Evolutionary conservation across 2,329 filamentous ascomycete species (phyloP).

Genomic region (Esteya vermicola): DNA sequence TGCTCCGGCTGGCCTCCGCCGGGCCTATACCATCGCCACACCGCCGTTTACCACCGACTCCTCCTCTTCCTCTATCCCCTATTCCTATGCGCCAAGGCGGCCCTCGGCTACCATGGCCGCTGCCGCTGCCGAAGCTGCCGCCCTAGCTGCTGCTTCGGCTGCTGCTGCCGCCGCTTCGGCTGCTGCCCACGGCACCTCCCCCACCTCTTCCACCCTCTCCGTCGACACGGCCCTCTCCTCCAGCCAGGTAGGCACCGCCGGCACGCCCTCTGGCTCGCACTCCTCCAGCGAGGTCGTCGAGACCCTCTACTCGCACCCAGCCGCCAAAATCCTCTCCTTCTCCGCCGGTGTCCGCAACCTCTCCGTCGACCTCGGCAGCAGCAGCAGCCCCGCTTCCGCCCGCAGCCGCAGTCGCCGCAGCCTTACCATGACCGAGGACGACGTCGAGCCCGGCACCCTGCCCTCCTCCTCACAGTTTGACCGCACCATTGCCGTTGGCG

Average conservation of each 20-base stretch:
- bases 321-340: constrained; percentile 52
- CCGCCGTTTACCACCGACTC: background rate
- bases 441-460: constrained; percentile 46
- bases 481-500: constrained; percentile 64
- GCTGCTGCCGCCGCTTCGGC: constrained; percentile 5
- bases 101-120: constrained; percentile 3
- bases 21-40: background rate
- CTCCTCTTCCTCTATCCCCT: background rate
- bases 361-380: constrained; percentile 18
- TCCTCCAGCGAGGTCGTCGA: constrained; percentile 39
- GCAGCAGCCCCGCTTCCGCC: constrained; percentile 11
- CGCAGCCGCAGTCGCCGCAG: constrained; percentile 8
- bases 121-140: constrained; percentile 7
- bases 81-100: background rate
- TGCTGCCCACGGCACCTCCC: constrained; percentile 1
- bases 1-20: background rate
- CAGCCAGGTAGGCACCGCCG: too few species aligned
- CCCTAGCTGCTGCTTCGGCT: constrained; percentile 2
- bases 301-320: constrained; percentile 60
- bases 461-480: constrained; percentile 66
- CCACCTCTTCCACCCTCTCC: constrained; percentile 1
- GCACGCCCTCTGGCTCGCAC: too few species aligned
- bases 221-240: constrained; percentile 2
- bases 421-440: constrained; percentile 12
- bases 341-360: constrained; percentile 21